Base-by-base conservation (phyloP, 441 rosid genomes). In the Erodium trifolium region DNA sequence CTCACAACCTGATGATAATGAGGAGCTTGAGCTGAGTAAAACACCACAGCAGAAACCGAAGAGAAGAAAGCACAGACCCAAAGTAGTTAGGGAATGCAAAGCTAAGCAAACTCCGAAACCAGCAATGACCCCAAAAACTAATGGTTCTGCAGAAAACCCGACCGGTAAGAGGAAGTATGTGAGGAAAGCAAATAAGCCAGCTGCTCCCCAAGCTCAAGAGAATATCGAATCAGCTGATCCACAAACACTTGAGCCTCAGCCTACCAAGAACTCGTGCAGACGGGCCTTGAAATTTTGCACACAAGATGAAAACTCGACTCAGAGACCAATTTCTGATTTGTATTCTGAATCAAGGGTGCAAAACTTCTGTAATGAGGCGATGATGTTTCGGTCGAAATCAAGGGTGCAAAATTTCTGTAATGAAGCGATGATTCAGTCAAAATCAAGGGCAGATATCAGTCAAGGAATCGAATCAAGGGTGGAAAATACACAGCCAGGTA, bases 111-210 rank as follows among this genome's bases (percentile, higher is more conserved):
- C 67, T 17, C 70, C 78, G 0, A 65, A 60, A 59, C 47, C 66
- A 6, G 18, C 63, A 10, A 16, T 11, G 11, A 27, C 37, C 13
- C 63, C 75, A 11, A 66, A 76, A 57, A 51, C 70, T 47, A 73
- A 27, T 66, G 74, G 47, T 23, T 68, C 76, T 70, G 72, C 77
- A 51, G 84, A 71, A 41, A 78, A 11, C 63, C 78, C 79, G 31
- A 86, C 60, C 1, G 82, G 75, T 17, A 84, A 68, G 81, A 82
- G 88, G 76, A 88, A 86, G 60, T 81, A 80, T 45, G 83, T 81
- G 49, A 69, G 84, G 68, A 82, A 71, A 78, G 84, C 81, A 45
- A 67, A 45, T 45, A 45, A 78, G 62, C 78, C 75, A 34, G 67
- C 80, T 55, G 63, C 73, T 18, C 70, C 78, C 17, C 71, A 78